Conservation (phyloP, 306 rosid genomes). For the Purshia tridentata region DNA sequence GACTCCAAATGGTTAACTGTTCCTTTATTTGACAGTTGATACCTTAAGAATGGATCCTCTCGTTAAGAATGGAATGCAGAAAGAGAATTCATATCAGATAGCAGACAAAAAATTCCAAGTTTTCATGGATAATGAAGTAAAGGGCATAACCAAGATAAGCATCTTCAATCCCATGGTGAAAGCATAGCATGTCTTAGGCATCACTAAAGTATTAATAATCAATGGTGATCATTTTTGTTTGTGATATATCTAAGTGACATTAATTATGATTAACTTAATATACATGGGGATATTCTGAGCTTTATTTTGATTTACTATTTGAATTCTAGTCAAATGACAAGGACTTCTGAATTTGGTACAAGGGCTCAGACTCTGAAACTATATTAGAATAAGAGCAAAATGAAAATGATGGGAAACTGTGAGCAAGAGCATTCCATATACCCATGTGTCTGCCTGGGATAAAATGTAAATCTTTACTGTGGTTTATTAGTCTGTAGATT, state of each 20-base stretch:
- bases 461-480: not conserved
- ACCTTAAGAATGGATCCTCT: conserved; percentile 20
- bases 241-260: not conserved
- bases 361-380: not conserved
- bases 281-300: conserved; percentile 3
- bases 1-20: not conserved
- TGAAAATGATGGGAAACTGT: not conserved
- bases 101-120: conserved; percentile 26
- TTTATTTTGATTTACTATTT: not conserved
- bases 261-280: conserved; percentile 1
- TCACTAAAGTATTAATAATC: conserved; percentile 2
- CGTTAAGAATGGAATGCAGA: conserved; percentile 8
- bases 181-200: not conserved
- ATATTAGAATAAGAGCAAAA: not conserved
- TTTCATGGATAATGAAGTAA: conserved; percentile 19
- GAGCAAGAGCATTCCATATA: not conserved
- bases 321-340: conserved; percentile 11
- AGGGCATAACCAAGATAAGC: conserved; percentile 19
- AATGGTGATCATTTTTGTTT: not conserved
- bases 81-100: conserved; percentile 23
- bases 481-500: not conserved
- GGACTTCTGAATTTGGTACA: not conserved
- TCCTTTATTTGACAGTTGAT: not conserved
- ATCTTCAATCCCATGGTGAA: conserved; percentile 19
- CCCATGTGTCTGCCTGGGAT: not conserved